Percentiles rank a stretch among this genome's conserved stretches.
Evolutionary conservation across 805 yeast genomes (phyloP).

Genomic region (Starmerella stellata): DNA sequence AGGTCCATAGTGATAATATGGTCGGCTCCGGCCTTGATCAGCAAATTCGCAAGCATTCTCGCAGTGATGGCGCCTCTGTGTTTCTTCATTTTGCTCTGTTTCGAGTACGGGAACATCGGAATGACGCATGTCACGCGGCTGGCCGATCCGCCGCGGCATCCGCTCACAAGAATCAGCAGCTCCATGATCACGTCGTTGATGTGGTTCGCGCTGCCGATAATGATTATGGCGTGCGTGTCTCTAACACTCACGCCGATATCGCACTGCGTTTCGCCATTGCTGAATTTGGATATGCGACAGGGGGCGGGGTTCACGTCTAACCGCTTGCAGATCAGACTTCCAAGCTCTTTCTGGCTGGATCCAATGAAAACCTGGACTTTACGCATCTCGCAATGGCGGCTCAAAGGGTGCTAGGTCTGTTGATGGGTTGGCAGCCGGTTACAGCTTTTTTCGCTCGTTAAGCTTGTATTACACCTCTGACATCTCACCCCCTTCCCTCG

Average conservation of each 20-base stretch:
- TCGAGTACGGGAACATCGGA: conserved; percentile 94
- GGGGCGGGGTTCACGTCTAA: conserved; percentile 90
- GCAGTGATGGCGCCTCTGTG: conserved; percentile 98
- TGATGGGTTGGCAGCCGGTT: too few relatives aligned
- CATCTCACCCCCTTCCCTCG: too few relatives aligned
- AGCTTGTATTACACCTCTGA: too few relatives aligned
- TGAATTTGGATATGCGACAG: conserved; percentile 73
- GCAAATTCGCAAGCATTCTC: conserved; percentile 81
- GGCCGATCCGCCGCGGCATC: conserved; percentile 98
- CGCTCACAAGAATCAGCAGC: conserved; percentile 74
- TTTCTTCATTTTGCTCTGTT: conserved; percentile 95
- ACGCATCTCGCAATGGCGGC: conserved; percentile 45
- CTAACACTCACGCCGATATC: conserved; percentile 88
- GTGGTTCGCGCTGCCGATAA: conserved; percentile 77
- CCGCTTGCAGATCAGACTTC: conserved; percentile 71
- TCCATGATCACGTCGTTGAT: conserved; percentile 93
- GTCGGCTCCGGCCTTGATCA: conserved; percentile 97
- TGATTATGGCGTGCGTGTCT: conserved; percentile 90
- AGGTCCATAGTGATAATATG: conserved; percentile 96
- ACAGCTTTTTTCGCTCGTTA: too few relatives aligned
- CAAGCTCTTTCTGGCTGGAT: conserved; percentile 82
- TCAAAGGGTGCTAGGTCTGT: too few relatives aligned
- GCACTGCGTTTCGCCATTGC: conserved; percentile 95
- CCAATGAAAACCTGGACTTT: conserved; percentile 96
- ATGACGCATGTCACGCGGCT: conserved; percentile 89